Evolutionary conservation across 1,139 yeast genomes (phyloP), one percentile per base, ranked within the genome.

Genomic region (Spencermartinsiella ligniputridi): DNA sequence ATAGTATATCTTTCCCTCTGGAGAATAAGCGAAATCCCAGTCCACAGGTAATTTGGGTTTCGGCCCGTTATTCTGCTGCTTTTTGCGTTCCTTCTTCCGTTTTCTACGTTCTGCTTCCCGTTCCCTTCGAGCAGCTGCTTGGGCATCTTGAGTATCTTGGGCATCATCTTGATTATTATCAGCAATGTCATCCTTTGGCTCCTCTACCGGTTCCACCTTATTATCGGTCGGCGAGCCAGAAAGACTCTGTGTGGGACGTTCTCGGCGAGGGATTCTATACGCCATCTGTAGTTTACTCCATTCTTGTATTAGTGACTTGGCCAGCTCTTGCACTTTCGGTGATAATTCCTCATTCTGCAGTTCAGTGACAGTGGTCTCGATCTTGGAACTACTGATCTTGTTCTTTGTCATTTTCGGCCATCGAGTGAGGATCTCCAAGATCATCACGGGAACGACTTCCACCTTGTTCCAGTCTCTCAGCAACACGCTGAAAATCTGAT

Each of bases 321-420:
- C 74, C 35, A 72, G 61, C 8, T 62, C 57, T 44, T 69, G 66
- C 33, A 59, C 52, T 13, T 55, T 46, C 44, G 53, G 48, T n/a
- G 40, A 47, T 16, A 49, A 47, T 8, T 70, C 63, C 8, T 56
- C 56, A 1, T 52, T 49, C 20, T 69, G 61, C 24, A 88, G 62
- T 3, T 70, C 72, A 41, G 68, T 62, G 4, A 89, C 76, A 16
- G 79, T 76, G 34, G 74, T 73, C 56, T 87, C 96, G 45, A 92
- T 81, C 55, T 81, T 82, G 16, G 94, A 81, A 44, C 83, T 78
- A n/a, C 81, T 75, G 48, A 92, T 84, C 57, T 88, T 84, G 64
- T 88, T 89, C 54, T 81, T 77, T 1, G 96, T 85, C 39, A 89
- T 74, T 41, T 77, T 74, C 3, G 97, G 97, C 90, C 96, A 86